Evolutionary conservation across 768 basidiomycete genomes (phyloP).

Genomic region (Psilocybe azurescens): DNA sequence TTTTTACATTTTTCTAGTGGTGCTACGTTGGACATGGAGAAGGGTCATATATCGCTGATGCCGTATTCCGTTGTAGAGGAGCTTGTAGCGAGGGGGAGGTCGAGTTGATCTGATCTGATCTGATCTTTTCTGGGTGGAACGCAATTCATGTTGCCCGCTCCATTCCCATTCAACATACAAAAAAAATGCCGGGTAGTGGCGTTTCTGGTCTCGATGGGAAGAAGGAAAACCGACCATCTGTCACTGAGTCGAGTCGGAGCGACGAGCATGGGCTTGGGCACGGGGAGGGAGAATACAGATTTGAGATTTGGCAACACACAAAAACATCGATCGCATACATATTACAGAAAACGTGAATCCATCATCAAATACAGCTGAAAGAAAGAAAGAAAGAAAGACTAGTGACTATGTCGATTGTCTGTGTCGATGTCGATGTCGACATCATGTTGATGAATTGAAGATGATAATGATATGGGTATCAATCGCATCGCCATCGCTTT

Average conservation of each 20-base stretch:
- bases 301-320: neutral
- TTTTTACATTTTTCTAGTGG: constrained; percentile 52
- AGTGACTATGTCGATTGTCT: no score
- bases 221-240: neutral
- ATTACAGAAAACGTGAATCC: no score
- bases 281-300: neutral
- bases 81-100: constrained; percentile 74
- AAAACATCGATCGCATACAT: no score
- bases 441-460: neutral
- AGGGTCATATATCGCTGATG: constrained; percentile 81
- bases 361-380: no score
- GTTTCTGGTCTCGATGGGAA: neutral
- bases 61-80: constrained; percentile 81
- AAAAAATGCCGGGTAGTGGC: no score
- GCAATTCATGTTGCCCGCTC: no score
- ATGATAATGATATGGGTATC: constrained; percentile 20
- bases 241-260: no score
- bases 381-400: no score
- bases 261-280: no score
- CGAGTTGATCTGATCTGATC: constrained; percentile 63
- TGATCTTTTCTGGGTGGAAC: neutral
- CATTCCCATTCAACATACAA: neutral
- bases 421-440: no score
- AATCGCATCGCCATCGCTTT: neutral
- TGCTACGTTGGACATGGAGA: constrained; percentile 71